These are phyloP conservation scores for Komagataella ulmi DNA, from an alignment of 805 yeast species.

Conservation along the genomic window DNA sequence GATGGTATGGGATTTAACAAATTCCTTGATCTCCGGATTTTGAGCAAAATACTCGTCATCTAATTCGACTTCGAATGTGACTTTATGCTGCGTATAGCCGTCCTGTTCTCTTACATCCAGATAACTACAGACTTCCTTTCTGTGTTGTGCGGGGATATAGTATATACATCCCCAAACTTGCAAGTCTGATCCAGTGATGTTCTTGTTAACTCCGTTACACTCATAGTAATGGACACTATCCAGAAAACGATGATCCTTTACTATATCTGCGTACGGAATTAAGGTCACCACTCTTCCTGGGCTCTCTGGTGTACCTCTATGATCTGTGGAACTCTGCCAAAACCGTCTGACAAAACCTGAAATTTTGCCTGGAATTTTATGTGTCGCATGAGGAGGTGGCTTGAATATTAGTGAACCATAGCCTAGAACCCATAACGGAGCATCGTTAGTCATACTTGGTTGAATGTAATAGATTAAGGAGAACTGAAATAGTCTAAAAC, in stretches of 20 bases:
- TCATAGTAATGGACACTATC: constrained; percentile 24
- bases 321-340: constrained; percentile 88
- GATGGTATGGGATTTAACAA: constrained; percentile 15
- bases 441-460: constrained; percentile 2
- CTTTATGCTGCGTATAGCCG: constrained; percentile 64
- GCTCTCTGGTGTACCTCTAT: constrained; percentile 73
- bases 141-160: constrained; percentile 55
- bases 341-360: constrained; percentile 71
- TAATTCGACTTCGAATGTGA: constrained; percentile 42
- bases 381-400: constrained; percentile 66
- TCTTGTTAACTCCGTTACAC: constrained; percentile 6
- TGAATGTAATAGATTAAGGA: not conserved
- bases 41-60: constrained; percentile 6
- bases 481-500: no score
- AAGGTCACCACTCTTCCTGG: constrained; percentile 89
- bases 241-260: constrained; percentile 24
- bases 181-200: constrained; percentile 27
- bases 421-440: constrained; percentile 71
- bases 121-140: constrained; percentile 47
- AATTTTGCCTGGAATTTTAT: constrained; percentile 58
- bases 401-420: constrained; percentile 84
- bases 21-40: constrained; percentile 9
- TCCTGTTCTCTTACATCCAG: constrained; percentile 79
- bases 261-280: constrained; percentile 43
- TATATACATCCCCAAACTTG: constrained; percentile 76